Evolutionary conservation across 768 basidiomycete species (phyloP), one percentile per base, ranked within the genome.

Genomic region (Suillus lakei): DNA sequence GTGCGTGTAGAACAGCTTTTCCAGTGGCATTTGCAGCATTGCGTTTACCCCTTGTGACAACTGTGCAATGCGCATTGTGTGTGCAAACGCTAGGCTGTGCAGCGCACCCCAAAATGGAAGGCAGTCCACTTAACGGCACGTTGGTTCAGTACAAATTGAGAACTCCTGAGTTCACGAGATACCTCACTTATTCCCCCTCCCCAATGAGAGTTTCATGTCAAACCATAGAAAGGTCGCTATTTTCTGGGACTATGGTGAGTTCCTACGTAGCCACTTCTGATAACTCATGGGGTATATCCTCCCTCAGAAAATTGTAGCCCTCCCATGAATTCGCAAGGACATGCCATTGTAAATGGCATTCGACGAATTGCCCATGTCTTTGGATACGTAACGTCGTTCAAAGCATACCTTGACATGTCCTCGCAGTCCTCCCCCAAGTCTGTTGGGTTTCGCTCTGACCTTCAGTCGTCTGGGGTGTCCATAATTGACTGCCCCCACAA

Each of bases 351-450:
- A 4, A 77, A 82, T 65, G 80, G 78, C 53, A 81, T 88, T 7
- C 76, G 81, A 30, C 73, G 75, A 23, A 67, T 85, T n/a, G 82
- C 84, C 3, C 80, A 82, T 58, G 62, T 76, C 5, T 85, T 81
- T 69, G 86, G 86, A 46, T 78, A 74, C 62, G 76, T 86, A 4
- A 82, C 77, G 7, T 71, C 79, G 0, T 87, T 88, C 76, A 86
- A 83, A 68, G 85, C 85, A 8, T 88, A 88, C 72, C 72, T 85
- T 44, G 83, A 86, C 66, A 65, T 83, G 23, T 77, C 85, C 12
- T 78, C 82, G 2, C 76, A 77, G 68, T 70, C 75, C 1, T 68
- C 69, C 2, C 39, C 74, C 38, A 78, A 81, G 68, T 78, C 79
- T 26, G 68, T 66, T n/a, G 64, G 55, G 61, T 73, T 69, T 64